These are phyloP conservation scores for Rhizopogon vesiculosus DNA, from an alignment of 768 basidiomycete species.

Conservation along the genomic window DNA sequence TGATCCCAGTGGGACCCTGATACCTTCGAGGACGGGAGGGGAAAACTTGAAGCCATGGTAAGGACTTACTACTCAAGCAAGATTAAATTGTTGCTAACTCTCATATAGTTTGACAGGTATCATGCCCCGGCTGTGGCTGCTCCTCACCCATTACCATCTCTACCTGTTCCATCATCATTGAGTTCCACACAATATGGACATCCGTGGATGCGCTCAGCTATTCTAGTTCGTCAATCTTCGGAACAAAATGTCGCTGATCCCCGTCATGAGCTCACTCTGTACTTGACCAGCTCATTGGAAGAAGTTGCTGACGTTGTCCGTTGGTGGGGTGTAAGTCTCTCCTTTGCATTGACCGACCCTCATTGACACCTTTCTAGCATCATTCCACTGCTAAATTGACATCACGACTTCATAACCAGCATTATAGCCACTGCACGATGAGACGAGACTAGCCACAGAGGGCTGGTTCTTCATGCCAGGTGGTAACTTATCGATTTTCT, in stretches of 20 bases:
- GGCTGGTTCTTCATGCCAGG: too few relatives aligned
- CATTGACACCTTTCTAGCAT: too few relatives aligned
- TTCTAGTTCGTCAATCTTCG: background rate
- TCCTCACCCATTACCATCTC: background rate
- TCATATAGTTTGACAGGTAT: too few relatives aligned
- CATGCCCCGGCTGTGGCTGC: too few relatives aligned
- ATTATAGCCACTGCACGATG: too few relatives aligned
- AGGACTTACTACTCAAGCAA: too few relatives aligned
- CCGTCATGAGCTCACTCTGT: background rate
- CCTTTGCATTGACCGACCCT: background rate
- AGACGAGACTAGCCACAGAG: too few relatives aligned
- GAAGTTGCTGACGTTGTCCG: background rate
- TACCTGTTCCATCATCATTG: background rate
- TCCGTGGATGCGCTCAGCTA: background rate
- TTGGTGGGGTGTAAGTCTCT: slow-evolving; percentile 5
- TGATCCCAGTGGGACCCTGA: background rate
- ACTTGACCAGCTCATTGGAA: slow-evolving; percentile 1
- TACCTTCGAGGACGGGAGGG: background rate
- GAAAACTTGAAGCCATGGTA: too few relatives aligned
- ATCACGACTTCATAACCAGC: too few relatives aligned
- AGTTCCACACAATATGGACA: background rate
- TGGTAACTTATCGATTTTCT: too few relatives aligned
- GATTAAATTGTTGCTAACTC: too few relatives aligned
- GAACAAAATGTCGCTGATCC: background rate
- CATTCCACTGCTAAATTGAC: too few relatives aligned